Conservation (phyloP, 306 rosid species). For the Fragaria ananassa region DNA sequence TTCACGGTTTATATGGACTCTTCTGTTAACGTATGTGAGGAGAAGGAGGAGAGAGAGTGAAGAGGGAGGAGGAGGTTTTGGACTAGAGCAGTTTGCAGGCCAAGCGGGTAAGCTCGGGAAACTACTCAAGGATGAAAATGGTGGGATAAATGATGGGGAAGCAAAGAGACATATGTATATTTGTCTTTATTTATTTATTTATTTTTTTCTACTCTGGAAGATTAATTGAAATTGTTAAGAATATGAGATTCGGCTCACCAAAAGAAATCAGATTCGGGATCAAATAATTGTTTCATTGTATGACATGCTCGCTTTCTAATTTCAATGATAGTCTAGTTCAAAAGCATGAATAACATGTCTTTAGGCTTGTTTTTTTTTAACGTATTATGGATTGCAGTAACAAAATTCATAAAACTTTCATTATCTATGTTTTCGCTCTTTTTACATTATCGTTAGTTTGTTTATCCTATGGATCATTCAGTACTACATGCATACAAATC, state of each 20-base stretch:
- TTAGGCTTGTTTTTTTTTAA: too few relatives aligned
- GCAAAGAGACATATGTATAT: not conserved
- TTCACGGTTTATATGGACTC: slow-evolving; percentile 14
- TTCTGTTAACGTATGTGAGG: slow-evolving; percentile 27
- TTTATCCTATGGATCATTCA: too few relatives aligned
- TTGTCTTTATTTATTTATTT: not conserved
- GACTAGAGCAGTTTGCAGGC: slow-evolving; percentile 34
- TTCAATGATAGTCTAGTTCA: not conserved
- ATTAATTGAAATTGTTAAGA: not conserved
- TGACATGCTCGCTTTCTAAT: not conserved
- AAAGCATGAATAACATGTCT: too few relatives aligned
- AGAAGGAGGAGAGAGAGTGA: slow-evolving; percentile 2
- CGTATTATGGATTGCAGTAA: too few relatives aligned
- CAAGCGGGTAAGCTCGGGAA: not conserved
- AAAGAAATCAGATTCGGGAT: not conserved
- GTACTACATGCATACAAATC: too few relatives aligned
- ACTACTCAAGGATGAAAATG: not conserved
- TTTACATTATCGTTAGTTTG: too few relatives aligned
- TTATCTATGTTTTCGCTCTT: too few relatives aligned
- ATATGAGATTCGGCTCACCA: not conserved
- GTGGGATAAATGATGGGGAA: not conserved
- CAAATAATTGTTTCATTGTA: not conserved
- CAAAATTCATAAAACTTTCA: too few relatives aligned
- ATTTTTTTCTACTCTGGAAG: not conserved
- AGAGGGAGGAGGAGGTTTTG: slow-evolving; percentile 7